Conservation (phyloP, 345 rosid genomes). For the Eucalyptus curtisii region DNA sequence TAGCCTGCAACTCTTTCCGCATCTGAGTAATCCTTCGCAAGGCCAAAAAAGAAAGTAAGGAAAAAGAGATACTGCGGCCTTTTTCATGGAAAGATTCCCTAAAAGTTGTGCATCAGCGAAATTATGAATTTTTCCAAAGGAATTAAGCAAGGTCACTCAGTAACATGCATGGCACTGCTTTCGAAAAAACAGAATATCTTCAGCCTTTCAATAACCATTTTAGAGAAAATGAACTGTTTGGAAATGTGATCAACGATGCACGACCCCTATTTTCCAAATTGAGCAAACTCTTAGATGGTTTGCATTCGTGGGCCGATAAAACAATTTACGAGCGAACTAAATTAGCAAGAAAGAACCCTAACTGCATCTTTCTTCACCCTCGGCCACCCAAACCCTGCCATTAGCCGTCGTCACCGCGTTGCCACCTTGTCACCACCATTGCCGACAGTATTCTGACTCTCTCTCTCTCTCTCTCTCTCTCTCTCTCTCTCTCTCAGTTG, state of each 20-base stretch:
- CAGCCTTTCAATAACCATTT: neutral
- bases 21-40: constrained; percentile 35
- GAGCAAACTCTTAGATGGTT: neutral
- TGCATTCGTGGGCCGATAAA: neutral
- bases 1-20: constrained; percentile 59
- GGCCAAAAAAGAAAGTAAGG: neutral
- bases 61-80: neutral
- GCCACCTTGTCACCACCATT: neutral
- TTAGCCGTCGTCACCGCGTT: neutral
- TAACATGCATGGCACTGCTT: neutral
- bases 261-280: neutral
- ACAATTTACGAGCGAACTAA: neutral
- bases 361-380: neutral
- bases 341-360: neutral
- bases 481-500: neutral
- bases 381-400: neutral
- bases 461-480: neutral
- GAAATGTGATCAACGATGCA: neutral
- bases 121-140: neutral
- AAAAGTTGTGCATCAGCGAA: neutral
- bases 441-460: neutral
- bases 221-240: neutral
- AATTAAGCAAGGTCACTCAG: neutral
- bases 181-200: neutral
- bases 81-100: neutral